Evolutionary conservation across 108 stramenopile species (phyloP).

Genomic region (Skeletonema menzelii): DNA sequence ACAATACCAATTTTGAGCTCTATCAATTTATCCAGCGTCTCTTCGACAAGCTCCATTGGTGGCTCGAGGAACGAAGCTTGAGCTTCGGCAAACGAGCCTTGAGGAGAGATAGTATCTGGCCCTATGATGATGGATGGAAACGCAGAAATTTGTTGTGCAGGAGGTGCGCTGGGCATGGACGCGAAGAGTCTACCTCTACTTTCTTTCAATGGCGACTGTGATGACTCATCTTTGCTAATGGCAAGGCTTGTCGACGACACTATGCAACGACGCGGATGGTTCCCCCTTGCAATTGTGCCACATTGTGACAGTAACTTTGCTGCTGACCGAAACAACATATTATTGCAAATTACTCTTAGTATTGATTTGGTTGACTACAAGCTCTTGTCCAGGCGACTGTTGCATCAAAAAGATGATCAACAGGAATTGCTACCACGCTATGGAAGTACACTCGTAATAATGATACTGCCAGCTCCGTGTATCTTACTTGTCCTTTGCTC

Average conservation of each 20-base stretch:
- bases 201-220: neutral
- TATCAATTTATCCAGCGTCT: conserved; percentile 54
- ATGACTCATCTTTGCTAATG: neutral
- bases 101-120: conserved; percentile 54
- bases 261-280: neutral
- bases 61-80: conserved; percentile 86
- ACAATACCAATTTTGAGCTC: conserved; percentile 86
- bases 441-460: too few species aligned
- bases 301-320: neutral
- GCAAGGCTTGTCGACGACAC: neutral
- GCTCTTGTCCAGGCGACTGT: neutral
- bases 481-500: too few species aligned
- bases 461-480: neutral
- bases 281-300: neutral
- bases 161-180: conserved; percentile 16
- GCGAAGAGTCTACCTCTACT: neutral
- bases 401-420: neutral
- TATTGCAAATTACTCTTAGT: neutral
- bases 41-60: conserved; percentile 62
- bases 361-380: neutral
- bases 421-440: too few species aligned
- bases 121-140: conserved; percentile 83
- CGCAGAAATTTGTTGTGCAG: conserved; percentile 27
- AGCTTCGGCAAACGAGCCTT: conserved; percentile 87
- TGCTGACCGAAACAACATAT: neutral